Evolutionary conservation across 148 eudicot genomes (phyloP).

Genomic region (Drosera capensis): DNA sequence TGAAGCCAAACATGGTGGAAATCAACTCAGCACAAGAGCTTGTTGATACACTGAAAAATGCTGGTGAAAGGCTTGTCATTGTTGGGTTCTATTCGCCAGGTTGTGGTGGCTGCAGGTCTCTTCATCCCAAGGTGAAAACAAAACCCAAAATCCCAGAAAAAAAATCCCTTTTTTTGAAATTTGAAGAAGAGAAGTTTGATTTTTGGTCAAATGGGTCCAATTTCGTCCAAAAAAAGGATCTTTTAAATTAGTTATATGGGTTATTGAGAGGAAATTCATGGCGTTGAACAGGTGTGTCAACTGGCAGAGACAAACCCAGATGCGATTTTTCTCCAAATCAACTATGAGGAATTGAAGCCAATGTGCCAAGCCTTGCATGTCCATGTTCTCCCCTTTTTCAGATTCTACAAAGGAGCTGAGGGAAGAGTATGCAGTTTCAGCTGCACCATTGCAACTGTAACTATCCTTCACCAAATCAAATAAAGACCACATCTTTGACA

Average conservation of each 20-base stretch:
- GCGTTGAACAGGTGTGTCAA: constrained; percentile 56
- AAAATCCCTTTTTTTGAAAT: neutral
- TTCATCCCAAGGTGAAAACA: constrained; percentile 74
- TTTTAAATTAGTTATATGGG: neutral
- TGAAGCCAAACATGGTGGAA: constrained; percentile 70
- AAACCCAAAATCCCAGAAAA: too few relatives aligned
- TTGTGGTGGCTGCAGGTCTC: constrained; percentile 85
- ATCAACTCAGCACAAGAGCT: constrained; percentile 61
- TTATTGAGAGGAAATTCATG: neutral
- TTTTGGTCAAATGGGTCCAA: neutral
- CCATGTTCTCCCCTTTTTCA: constrained; percentile 83
- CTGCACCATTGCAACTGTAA: constrained; percentile 64
- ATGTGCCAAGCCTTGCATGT: constrained; percentile 70
- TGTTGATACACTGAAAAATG: constrained; percentile 33
- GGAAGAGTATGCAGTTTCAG: constrained; percentile 82
- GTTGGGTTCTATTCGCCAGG: constrained; percentile 86
- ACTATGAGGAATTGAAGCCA: constrained; percentile 58
- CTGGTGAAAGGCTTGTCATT: constrained; percentile 68
- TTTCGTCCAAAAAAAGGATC: neutral
- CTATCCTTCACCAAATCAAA: neutral
- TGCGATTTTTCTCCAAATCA: constrained; percentile 58
- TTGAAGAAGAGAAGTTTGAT: neutral
- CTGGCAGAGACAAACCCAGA: constrained; percentile 64
- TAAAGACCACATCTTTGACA: too few relatives aligned
- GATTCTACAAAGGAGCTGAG: constrained; percentile 71